Conservation (phyloP, 148 eudicot species). For the Chenopodium quinoa region DNA sequence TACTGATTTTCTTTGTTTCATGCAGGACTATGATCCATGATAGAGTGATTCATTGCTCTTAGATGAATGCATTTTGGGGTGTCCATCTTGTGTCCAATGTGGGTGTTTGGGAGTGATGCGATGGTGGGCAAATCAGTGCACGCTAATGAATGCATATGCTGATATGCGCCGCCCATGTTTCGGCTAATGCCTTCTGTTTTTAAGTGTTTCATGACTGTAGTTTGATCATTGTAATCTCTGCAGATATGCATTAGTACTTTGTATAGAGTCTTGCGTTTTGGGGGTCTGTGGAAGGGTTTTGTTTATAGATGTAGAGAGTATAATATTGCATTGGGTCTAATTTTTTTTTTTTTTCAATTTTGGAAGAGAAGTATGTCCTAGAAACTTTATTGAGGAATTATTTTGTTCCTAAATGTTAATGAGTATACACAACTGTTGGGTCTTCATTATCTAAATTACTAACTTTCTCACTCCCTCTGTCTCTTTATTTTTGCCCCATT, state of each 20-base stretch:
- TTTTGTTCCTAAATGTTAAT: neutral
- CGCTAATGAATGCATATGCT: neutral
- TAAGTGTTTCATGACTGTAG: neutral
- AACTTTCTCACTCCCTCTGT: no score
- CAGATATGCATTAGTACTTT: slow-evolving; percentile 3
- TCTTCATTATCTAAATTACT: no score
- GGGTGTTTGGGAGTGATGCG: neutral
- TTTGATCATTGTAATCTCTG: neutral
- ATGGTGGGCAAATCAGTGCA: slow-evolving; percentile 6
- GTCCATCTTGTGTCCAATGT: neutral
- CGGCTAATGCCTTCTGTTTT: slow-evolving; percentile 15
- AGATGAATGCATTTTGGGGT: slow-evolving; percentile 18
- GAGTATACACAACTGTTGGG: neutral
- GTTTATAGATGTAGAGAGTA: slow-evolving; percentile 17
- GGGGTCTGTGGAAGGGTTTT: slow-evolving; percentile 11
- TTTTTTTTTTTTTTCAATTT: neutral
- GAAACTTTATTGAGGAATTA: neutral
- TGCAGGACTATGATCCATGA: slow-evolving; percentile 6
- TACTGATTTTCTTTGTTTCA: neutral
- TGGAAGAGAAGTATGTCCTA: neutral
- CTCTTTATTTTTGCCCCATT: no score
- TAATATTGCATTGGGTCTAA: neutral
- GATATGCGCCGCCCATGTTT: neutral
- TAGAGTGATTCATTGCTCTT: neutral
- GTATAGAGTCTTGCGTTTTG: neutral